These are phyloP conservation scores for Podila epigama DNA, from an alignment of 192 early-diverging fungal genomes.

Conservation along the genomic window DNA sequence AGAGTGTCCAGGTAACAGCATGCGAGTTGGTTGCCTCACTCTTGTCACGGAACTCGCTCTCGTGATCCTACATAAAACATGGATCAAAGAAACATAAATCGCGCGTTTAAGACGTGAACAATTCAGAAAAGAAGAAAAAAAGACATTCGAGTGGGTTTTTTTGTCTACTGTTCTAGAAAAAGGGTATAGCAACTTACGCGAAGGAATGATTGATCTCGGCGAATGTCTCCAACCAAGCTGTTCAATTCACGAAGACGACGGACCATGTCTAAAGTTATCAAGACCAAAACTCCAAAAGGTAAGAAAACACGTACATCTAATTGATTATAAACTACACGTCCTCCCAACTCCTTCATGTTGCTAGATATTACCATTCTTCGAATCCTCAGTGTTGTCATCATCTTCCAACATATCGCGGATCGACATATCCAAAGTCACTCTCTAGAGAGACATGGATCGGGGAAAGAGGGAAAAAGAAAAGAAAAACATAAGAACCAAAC, in stretches of 20 bases:
- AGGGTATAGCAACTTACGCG: conserved; percentile 61
- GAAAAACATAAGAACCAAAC: too few species aligned
- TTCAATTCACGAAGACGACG: conserved; percentile 84
- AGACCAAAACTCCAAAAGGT: neutral
- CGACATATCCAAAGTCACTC: conserved; percentile 35
- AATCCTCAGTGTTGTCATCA: conserved; percentile 11
- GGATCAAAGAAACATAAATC: neutral
- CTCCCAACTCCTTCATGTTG: neutral
- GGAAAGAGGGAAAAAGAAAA: neutral
- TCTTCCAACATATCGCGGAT: conserved; percentile 39
- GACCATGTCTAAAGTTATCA: conserved; percentile 64
- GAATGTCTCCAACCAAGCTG: conserved; percentile 79
- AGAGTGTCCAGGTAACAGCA: conserved; percentile 87
- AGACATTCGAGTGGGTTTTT: neutral
- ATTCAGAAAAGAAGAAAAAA: neutral
- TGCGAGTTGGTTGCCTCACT: conserved; percentile 86
- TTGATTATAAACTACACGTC: neutral
- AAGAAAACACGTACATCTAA: neutral
- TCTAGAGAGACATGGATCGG: conserved; percentile 12
- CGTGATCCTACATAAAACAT: conserved; percentile 71
- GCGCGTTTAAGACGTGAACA: neutral
- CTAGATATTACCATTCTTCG: conserved; percentile 19
- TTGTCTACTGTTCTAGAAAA: neutral
- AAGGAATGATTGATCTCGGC: conserved; percentile 90
- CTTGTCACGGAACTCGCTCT: conserved; percentile 88